phyloP scores from a whole-genome alignment of 2,329 filamentous ascomycete species.

The Rhynchosporium secalis region DNA sequence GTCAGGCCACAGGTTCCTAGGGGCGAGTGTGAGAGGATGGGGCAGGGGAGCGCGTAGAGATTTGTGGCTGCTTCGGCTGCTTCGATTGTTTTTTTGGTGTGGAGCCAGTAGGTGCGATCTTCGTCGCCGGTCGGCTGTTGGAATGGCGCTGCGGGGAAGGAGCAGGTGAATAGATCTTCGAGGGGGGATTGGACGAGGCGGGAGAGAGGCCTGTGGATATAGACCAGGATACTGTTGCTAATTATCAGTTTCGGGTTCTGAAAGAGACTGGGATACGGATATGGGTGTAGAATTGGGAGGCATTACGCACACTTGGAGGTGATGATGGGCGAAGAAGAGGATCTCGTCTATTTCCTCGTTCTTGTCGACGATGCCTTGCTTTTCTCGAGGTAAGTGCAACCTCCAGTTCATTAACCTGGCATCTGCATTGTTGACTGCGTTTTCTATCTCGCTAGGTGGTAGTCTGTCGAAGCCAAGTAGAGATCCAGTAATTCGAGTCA shows the following conservation, averaged over 20 bases:
- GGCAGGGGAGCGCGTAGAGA: slow-evolving; percentile 54
- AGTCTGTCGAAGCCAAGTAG: slow-evolving; percentile 38
- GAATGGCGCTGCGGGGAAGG: slow-evolving; percentile 24
- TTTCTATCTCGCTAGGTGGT: slow-evolving; percentile 31
- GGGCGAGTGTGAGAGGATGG: slow-evolving; percentile 55
- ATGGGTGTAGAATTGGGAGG: background rate
- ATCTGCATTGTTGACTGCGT: slow-evolving; percentile 41
- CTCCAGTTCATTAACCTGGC: slow-evolving; percentile 44
- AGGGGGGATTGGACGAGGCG: slow-evolving; percentile 29
- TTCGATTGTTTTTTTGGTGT: slow-evolving; percentile 61
- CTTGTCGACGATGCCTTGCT: slow-evolving; percentile 43
- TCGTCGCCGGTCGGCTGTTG: slow-evolving; percentile 15
- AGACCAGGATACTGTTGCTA: slow-evolving; percentile 26
- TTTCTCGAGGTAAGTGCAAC: slow-evolving; percentile 44
- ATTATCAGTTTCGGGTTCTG: slow-evolving; percentile 3
- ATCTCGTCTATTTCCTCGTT: slow-evolving; percentile 43
- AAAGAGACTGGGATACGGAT: background rate
- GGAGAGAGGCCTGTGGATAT: slow-evolving; percentile 34
- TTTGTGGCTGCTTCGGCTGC: slow-evolving; percentile 57
- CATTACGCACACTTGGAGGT: slow-evolving; percentile 42
- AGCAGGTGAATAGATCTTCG: slow-evolving; percentile 28
- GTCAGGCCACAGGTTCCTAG: slow-evolving; percentile 58
- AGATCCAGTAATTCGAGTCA: slow-evolving; percentile 41
- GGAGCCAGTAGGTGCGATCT: slow-evolving; percentile 37
- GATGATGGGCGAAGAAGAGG: slow-evolving; percentile 42